These are phyloP conservation scores for Friedmanniomyces simplex DNA, from an alignment of 495 filamentous ascomycete genomes.

Conservation along the genomic window DNA sequence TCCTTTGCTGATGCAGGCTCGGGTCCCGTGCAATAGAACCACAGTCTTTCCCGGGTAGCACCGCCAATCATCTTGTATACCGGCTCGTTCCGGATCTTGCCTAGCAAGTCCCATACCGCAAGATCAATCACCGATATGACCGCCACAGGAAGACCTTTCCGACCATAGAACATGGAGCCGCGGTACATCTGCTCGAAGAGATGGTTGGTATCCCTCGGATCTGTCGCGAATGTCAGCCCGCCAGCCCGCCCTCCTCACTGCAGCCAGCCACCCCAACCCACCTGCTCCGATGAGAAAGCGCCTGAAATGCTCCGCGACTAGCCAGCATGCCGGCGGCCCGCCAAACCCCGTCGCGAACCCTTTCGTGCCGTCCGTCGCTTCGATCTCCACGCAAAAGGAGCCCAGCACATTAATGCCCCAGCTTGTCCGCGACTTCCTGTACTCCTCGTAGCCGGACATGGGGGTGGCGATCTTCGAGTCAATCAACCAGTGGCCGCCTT, in stretches of 20 bases:
- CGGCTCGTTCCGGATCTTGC: constrained; percentile 81
- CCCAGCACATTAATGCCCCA: constrained; percentile 95
- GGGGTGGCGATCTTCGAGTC: constrained; percentile 85
- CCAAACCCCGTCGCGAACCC: constrained; percentile 92
- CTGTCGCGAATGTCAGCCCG: constrained; percentile 24
- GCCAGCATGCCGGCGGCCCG: constrained; percentile 86
- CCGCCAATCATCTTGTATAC: constrained; percentile 93
- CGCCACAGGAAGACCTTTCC: constrained; percentile 79
- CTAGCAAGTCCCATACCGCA: constrained; percentile 81
- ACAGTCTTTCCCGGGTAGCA: constrained; percentile 62
- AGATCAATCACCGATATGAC: constrained; percentile 90
- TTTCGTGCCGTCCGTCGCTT: constrained; percentile 77
- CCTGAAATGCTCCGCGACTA: constrained; percentile 82
- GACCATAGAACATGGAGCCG: constrained; percentile 87
- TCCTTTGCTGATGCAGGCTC: no score
- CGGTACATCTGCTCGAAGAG: constrained; percentile 95
- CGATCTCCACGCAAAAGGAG: constrained; percentile 87
- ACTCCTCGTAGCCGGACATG: constrained; percentile 79
- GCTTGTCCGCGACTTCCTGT: constrained; percentile 73
- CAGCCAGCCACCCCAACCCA: constrained; percentile 27
- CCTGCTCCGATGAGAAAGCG: constrained; percentile 76
- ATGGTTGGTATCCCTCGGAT: constrained; percentile 78
- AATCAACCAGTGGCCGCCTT: constrained; percentile 85
- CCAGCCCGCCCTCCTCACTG: not conserved
- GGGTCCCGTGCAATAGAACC: constrained; percentile 92